Conservation (phyloP, 164 flowering plant species). For the Saururus chinensis region DNA sequence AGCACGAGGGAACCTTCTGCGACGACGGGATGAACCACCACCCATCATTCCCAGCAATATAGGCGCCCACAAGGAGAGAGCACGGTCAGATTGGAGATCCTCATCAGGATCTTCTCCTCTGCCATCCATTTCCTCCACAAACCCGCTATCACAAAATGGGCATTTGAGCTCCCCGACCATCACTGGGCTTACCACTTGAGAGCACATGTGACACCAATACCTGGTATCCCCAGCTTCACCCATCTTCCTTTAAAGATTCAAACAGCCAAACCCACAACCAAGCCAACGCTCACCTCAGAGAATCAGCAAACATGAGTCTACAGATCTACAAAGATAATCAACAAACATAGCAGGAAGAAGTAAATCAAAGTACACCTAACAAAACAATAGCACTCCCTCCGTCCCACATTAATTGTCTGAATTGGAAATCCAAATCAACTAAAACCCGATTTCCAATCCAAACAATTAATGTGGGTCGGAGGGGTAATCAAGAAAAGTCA, state of each 20-base stretch:
- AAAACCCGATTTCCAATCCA: too few relatives aligned
- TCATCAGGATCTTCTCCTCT: slow-evolving; percentile 7
- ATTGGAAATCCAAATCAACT: too few relatives aligned
- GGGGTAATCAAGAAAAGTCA: too few relatives aligned
- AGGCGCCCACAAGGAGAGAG: slow-evolving; percentile 77
- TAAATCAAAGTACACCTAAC: too few relatives aligned
- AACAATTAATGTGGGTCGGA: too few relatives aligned
- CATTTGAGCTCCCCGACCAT: slow-evolving; percentile 66
- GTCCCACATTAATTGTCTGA: too few relatives aligned
- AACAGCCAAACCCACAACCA: background rate
- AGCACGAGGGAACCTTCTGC: slow-evolving; percentile 23
- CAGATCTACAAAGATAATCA: too few relatives aligned
- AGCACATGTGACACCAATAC: slow-evolving; percentile 77
- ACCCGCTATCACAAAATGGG: slow-evolving; percentile 61
- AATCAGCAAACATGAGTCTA: background rate
- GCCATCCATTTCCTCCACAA: slow-evolving; percentile 59
- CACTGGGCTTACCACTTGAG: slow-evolving; percentile 51
- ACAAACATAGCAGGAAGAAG: too few relatives aligned
- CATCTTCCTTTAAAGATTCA: slow-evolving; percentile 21
- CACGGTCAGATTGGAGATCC: slow-evolving; percentile 41
- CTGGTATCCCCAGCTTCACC: slow-evolving; percentile 40
- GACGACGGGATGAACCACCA: slow-evolving; percentile 18
- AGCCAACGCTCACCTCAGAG: background rate
- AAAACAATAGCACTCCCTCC: too few relatives aligned
- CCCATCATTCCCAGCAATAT: slow-evolving; percentile 74